Base-by-base conservation (phyloP, 2,329 filamentous ascomycete species). In the Zymoseptoria ardabiliae region DNA sequence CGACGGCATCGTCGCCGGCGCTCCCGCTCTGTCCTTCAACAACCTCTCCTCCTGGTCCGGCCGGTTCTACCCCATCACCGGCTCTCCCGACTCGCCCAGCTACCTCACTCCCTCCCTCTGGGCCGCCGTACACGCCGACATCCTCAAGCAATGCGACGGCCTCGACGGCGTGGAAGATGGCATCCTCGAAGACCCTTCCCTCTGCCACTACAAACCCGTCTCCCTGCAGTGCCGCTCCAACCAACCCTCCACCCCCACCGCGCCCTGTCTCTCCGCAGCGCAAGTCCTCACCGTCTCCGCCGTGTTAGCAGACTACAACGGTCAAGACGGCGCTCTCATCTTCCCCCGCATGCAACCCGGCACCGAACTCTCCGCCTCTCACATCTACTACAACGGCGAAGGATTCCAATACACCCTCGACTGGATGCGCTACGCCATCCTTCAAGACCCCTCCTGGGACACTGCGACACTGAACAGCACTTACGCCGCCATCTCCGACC, bases 261-360 rank as follows among this genome's bases (percentile, higher is more conserved):
- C 69, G 3, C 63, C 60, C 11, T 81, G 79, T 61, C 73, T 82
- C 22, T 79, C 72, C 0, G 58, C 70, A 0, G 63, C 68, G 0
- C 77, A 81, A 67, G 72, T 76, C 20, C 58, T 70, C 2, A 76
- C 74, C 0, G 76, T 81, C 2, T 71, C 74, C 28, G 61, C 69
- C 0, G 68, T 77, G 4, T 77, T 75, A 60, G 67, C 69, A 2
- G 74, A 76, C 30, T 73, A 77, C 35, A 69, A 74, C 56, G 71
- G 74, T 50, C 68, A 69, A 1, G 68, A 78, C 53, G 79, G 79
- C 30, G 70, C 70, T 7, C 63, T 81, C 1, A 72, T 81, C 13
- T 82, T 76, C 63, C 79, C 80, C 0, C 72, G 76, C 28, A 75
- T 81, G 72, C 75, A 80, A 58, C 79, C 78, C 1, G 79, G 79